Percentiles rank a stretch among this genome's conserved stretches.
Conservation (phyloP, 2,329 filamentous ascomycete genomes). For the Fonsecaea erecta region DNA sequence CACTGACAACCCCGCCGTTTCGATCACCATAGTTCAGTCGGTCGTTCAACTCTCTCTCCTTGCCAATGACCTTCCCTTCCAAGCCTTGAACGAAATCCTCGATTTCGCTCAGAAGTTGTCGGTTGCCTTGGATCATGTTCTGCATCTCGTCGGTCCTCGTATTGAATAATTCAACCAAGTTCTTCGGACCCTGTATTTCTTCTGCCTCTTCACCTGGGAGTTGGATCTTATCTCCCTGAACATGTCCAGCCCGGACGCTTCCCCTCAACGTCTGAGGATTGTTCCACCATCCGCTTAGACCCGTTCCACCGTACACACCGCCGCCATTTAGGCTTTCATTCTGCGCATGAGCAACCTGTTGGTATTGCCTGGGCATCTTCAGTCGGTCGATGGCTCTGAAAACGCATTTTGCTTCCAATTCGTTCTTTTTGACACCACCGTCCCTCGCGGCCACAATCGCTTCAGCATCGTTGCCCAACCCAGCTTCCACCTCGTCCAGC, state of each 20-base stretch:
- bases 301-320: slow-evolving; percentile 32
- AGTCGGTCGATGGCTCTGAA: slow-evolving; percentile 77
- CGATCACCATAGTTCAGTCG: slow-evolving; percentile 62
- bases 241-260: slow-evolving; percentile 42
- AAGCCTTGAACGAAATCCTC: slow-evolving; percentile 68
- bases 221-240: slow-evolving; percentile 49
- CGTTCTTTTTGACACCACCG: slow-evolving; percentile 65
- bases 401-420: slow-evolving; percentile 70
- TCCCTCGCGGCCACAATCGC: slow-evolving; percentile 63
- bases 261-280: slow-evolving; percentile 38
- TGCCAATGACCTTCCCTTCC: slow-evolving; percentile 54
- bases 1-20: slow-evolving; percentile 46
- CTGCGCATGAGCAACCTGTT: slow-evolving; percentile 55
- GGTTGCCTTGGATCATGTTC: slow-evolving; percentile 61
- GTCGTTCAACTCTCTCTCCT: slow-evolving; percentile 53
- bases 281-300: slow-evolving; percentile 40
- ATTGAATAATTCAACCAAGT: slow-evolving; percentile 68
- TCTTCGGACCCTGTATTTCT: slow-evolving; percentile 56
- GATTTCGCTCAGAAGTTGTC: slow-evolving; percentile 65
- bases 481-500: slow-evolving; percentile 66
- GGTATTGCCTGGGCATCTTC: slow-evolving; percentile 69
- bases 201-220: slow-evolving; percentile 53
- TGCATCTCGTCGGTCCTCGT: slow-evolving; percentile 66
- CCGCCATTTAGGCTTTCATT: slow-evolving; percentile 31
- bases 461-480: slow-evolving; percentile 66